phyloP scores from a whole-genome alignment of 148 eudicot genomes.

The Suaeda aralocaspica region DNA sequence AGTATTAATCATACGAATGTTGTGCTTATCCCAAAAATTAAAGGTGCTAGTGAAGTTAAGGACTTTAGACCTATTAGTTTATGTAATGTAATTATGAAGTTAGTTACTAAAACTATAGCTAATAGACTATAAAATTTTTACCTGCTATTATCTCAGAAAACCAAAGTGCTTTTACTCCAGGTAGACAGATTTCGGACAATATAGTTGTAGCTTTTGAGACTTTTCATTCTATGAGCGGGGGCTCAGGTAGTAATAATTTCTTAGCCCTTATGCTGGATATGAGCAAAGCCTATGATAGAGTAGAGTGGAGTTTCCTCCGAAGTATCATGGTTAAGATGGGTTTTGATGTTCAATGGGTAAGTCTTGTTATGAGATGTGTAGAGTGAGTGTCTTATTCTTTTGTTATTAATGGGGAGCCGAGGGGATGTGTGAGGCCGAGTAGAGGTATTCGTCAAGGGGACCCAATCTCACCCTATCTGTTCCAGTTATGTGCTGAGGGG shows the following conservation, averaged over 20 bases:
- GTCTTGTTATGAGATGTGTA: not conserved
- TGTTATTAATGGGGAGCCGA: not conserved
- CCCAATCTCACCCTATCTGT: not conserved
- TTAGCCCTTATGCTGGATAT: not conserved
- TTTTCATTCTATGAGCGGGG: not conserved
- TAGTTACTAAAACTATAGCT: not conserved
- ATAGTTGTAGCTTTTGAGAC: not conserved
- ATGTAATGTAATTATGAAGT: not conserved
- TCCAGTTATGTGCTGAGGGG: not conserved
- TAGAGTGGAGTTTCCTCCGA: not conserved
- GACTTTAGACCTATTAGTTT: not conserved
- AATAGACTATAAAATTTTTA: not conserved
- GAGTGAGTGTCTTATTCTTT: not conserved
- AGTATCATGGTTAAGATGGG: not conserved
- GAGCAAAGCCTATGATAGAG: not conserved
- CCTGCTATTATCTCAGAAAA: not conserved
- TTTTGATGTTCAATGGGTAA: not conserved
- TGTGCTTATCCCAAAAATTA: not conserved
- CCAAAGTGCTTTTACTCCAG: not conserved
- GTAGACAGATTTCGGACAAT: not conserved
- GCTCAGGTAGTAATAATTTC: not conserved
- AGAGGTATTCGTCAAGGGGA: not conserved
- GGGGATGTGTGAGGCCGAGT: not conserved
- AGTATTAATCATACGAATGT: not conserved
- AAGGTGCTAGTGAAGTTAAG: not conserved